phyloP scores from a whole-genome alignment of 2,329 filamentous ascomycete species.

The Claviceps spartinae region DNA sequence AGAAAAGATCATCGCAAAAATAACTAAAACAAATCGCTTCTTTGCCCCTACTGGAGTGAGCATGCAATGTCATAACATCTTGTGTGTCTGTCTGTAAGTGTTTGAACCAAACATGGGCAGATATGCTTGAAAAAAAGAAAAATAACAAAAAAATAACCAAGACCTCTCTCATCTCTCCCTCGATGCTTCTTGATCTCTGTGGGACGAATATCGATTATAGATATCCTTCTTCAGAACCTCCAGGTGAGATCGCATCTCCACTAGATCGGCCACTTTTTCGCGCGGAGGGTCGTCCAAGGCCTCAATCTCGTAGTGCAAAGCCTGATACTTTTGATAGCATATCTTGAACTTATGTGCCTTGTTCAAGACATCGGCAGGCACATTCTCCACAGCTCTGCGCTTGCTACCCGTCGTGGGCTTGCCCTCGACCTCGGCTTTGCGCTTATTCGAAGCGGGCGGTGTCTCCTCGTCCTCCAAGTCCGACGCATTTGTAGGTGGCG shows the following conservation, averaged over 20 bases:
- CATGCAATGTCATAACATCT: constrained; percentile 5
- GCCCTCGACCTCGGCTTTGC: constrained; percentile 21
- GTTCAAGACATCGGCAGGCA: constrained; percentile 31
- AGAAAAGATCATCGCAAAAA: background rate
- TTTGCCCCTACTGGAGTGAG: background rate
- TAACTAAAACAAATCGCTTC: constrained; percentile 1
- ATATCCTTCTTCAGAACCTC: constrained; percentile 47
- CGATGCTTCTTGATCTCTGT: constrained; percentile 10
- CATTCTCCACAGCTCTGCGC: constrained; percentile 16
- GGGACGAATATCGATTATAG: constrained; percentile 29
- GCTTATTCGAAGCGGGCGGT: constrained; percentile 26
- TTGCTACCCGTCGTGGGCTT: constrained; percentile 15
- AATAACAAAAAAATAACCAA: background rate
- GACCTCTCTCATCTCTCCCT: background rate
- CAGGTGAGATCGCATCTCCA: constrained; percentile 41
- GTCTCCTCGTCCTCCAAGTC: constrained; percentile 36
- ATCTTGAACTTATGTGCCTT: constrained; percentile 42
- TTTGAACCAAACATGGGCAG: background rate
- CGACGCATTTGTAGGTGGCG: constrained; percentile 51
- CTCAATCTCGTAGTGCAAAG: constrained; percentile 41
- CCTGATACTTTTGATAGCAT: constrained; percentile 43
- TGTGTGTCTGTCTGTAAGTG: background rate
- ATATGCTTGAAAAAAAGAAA: background rate
- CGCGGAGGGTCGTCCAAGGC: constrained; percentile 35
- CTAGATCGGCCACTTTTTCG: constrained; percentile 35